These are phyloP conservation scores for Phytophthora sp. DNA, from an alignment of 352 stramenopile genomes.

Conservation along the genomic window DNA sequence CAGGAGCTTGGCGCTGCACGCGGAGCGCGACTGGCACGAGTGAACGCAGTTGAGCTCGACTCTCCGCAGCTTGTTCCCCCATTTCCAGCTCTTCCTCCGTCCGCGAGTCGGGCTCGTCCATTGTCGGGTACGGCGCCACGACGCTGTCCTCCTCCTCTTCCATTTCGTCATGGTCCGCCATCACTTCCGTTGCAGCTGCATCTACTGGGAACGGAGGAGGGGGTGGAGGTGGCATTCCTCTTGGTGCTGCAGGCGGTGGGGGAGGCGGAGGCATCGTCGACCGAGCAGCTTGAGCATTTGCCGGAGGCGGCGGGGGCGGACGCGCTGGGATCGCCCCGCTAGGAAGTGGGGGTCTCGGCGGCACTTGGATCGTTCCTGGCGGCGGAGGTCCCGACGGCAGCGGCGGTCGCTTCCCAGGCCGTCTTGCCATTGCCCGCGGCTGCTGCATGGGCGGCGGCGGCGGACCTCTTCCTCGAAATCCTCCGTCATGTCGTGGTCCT, in stretches of 20 bases:
- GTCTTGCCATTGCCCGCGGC: constrained; percentile 19
- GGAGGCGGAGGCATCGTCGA: constrained; percentile 12
- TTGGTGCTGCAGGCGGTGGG: no score
- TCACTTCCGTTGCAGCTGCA: neutral
- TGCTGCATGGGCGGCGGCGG: constrained; percentile 15
- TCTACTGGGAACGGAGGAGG: neutral
- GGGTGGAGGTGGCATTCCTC: constrained; percentile 1
- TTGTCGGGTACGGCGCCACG: constrained; percentile 8
- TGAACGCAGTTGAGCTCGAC: constrained; percentile 52
- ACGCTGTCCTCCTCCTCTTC: constrained; percentile 19
- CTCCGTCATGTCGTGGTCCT: neutral
- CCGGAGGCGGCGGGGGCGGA: constrained; percentile 47
- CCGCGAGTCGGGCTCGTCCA: neutral
- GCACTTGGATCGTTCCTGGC: constrained; percentile 67
- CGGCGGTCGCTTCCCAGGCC: constrained; percentile 69
- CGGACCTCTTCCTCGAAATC: constrained; percentile 1
- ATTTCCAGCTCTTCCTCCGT: constrained; percentile 23
- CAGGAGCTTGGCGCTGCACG: constrained; percentile 42
- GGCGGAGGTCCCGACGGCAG: constrained; percentile 60
- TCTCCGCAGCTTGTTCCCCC: constrained; percentile 41
- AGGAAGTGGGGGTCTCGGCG: constrained; percentile 59
- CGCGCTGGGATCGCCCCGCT: constrained; percentile 37
- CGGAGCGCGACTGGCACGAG: constrained; percentile 69
- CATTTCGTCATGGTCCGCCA: neutral
- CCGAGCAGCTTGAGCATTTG: constrained; percentile 7